phyloP scores from a whole-genome alignment of 2,329 filamentous ascomycete species.

The Ceratocystis lukuohia region DNA sequence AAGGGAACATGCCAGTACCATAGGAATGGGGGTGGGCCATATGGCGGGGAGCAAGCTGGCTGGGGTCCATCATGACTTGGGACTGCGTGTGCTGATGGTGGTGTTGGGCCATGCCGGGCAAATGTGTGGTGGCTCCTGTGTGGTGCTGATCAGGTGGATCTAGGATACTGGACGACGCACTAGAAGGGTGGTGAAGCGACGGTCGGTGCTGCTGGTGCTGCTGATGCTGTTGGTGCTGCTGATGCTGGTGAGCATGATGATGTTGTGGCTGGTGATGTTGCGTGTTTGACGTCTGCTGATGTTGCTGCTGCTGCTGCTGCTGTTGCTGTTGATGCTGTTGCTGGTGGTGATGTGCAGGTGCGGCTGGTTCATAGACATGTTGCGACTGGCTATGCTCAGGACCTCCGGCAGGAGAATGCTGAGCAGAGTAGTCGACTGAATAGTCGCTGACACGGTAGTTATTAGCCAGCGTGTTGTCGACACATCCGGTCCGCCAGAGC shows the following conservation, averaged over 20 bases:
- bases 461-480: conserved; percentile 58
- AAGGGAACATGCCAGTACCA: conserved; percentile 36
- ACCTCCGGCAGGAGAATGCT: conserved; percentile 47
- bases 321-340: not conserved
- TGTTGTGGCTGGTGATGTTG: conserved; percentile 22
- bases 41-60: conserved; percentile 35
- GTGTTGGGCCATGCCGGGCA: conserved; percentile 31
- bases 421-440: conserved; percentile 61
- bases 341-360: conserved; percentile 27
- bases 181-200: conserved; percentile 33
- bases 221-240: conserved; percentile 21
- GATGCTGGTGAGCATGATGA: conserved; percentile 15
- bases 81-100: conserved; percentile 38
- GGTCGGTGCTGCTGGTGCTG: conserved; percentile 14
- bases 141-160: conserved; percentile 31
- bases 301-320: conserved; percentile 26
- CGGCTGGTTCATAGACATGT: conserved; percentile 45
- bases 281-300: conserved; percentile 21
- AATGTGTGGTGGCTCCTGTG: conserved; percentile 24
- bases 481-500: conserved; percentile 67
- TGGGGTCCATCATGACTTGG: conserved; percentile 43
- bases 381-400: conserved; percentile 46
- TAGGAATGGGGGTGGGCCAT: conserved; percentile 39
- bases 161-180: conserved; percentile 32
- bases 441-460: conserved; percentile 61